phyloP scores from a whole-genome alignment of 345 rosid genomes.

The Camelina neglecta region DNA sequence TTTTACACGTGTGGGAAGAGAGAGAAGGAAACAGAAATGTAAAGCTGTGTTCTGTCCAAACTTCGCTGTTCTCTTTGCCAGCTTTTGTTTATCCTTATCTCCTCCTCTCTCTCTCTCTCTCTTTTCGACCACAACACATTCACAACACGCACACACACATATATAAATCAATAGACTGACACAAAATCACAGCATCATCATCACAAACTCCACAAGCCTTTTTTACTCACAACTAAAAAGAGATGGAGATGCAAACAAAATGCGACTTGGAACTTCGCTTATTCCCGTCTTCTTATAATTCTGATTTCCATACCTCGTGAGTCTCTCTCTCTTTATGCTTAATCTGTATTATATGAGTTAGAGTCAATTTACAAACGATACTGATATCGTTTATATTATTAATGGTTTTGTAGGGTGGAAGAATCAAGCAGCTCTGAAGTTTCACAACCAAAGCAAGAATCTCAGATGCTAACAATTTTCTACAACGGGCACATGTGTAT shows the following conservation, averaged over 20 bases:
- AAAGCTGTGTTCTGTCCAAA: constrained; percentile 28
- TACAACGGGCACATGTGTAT: constrained; percentile 31
- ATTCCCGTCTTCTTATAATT: constrained; percentile 11
- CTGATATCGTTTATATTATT: background rate
- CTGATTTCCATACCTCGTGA: constrained; percentile 10
- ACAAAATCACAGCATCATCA: background rate
- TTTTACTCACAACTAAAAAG: background rate
- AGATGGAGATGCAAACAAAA: constrained; percentile 31
- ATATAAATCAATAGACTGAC: constrained; percentile 18
- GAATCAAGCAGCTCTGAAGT: constrained; percentile 6
- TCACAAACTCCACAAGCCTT: constrained; percentile 17
- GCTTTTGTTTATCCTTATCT: constrained; percentile 14
- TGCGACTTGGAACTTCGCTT: constrained; percentile 43
- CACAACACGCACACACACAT: constrained; percentile 6
- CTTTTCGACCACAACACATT: constrained; percentile 24
- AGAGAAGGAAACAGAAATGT: constrained; percentile 2
- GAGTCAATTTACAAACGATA: background rate
- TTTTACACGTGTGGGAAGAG: constrained; percentile 21
- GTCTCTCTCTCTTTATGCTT: background rate
- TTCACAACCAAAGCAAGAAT: constrained; percentile 25
- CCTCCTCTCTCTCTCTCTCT: background rate
- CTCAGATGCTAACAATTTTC: constrained; percentile 30
- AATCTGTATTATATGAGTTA: too few species aligned
- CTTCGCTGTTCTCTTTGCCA: constrained; percentile 1
- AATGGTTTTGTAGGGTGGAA: constrained; percentile 14